Evolutionary conservation across 1,284 basidiomycete species (phyloP), one percentile per base, ranked within the genome.

Genomic region (Naganishia cerealis): DNA sequence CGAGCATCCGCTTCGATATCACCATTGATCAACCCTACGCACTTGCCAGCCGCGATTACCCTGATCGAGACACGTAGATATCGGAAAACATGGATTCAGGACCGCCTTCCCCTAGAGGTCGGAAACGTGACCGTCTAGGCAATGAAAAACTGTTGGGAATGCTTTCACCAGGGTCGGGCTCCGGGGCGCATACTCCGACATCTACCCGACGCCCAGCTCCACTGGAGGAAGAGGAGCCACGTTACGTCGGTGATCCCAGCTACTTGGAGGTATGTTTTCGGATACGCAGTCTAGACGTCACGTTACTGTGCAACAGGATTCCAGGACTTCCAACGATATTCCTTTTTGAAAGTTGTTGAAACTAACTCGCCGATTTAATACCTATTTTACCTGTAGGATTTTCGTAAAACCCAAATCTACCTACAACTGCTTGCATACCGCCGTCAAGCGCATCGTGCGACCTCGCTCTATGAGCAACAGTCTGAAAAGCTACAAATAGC

Each of bases 221-320:
- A 9, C 59, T 53, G 16, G 59, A 57, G 26, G 67, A 68, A 21
- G 43, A 52, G 48, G 67, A 68, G 55, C 59, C 67, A 26, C 59
- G 62, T 16, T 68, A 57, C 43, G 67, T 68, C 16, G 67, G 67
- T 39, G 67, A 68, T 58, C 67, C 67, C 4, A 56, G 29, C 15
- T 63, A 65, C 21, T 43, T 68, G 36, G 67, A 68, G 67, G 67
- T 68, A 46, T 52, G 67, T 63, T 12, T 3, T 59, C 12, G 21
- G 46, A 33, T 8, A 1, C n/a, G 13, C 8, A 12, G 40, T 29
- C 29, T 6, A 33, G 56, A 43, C 26, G 18, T 13, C 40, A 39
- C 26, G n/a, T 42, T 26, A 2, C 15, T n/a, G 59, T 21, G 26
- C 6, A n/a, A 26, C 39, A 57, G 7, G 39, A 33, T 33, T 33